A percentile compares a stretch with the other conserved stretches of the same genome.
These are phyloP conservation scores for Thoreauomyces humboldtii DNA, from an alignment of 192 early-diverging fungal species.

Conservation along the genomic window DNA sequence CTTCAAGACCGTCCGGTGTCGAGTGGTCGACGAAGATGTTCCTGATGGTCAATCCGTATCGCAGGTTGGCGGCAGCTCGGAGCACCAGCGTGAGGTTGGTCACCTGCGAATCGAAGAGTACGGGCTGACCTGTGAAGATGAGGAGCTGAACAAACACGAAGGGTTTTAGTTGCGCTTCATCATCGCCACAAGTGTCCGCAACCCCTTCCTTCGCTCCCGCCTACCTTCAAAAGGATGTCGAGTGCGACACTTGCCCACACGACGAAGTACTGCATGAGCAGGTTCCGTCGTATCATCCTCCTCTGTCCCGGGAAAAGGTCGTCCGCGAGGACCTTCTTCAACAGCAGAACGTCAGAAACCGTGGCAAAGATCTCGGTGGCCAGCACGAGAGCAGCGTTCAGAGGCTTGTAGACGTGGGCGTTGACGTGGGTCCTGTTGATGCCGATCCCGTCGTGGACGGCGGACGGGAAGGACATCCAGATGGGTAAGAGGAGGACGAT, in stretches of 20 bases:
- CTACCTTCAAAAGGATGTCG: slow-evolving; percentile 6
- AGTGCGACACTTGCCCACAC: slow-evolving; percentile 9
- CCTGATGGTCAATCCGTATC: background rate
- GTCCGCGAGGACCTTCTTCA: no score
- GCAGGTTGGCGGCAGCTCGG: background rate
- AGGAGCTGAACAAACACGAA: background rate
- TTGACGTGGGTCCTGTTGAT: background rate
- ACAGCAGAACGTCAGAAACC: background rate
- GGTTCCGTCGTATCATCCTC: no score
- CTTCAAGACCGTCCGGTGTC: no score
- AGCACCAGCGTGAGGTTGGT: background rate
- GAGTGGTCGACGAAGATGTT: no score
- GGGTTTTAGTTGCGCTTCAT: background rate
- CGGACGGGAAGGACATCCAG: background rate
- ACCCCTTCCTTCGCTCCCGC: no score
- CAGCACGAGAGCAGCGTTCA: slow-evolving; percentile 2
- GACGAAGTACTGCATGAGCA: background rate
- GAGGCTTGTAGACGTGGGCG: slow-evolving; percentile 2
- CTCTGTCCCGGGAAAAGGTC: no score
- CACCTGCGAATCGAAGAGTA: slow-evolving; percentile 1
- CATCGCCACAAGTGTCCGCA: no score
- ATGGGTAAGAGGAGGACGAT: slow-evolving; percentile 1
- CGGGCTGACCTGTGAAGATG: background rate
- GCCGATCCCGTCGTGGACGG: background rate
- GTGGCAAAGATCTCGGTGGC: slow-evolving; percentile 1